Base-by-base conservation (phyloP, 768 basidiomycete genomes). In the Leccinum uliginosum region DNA sequence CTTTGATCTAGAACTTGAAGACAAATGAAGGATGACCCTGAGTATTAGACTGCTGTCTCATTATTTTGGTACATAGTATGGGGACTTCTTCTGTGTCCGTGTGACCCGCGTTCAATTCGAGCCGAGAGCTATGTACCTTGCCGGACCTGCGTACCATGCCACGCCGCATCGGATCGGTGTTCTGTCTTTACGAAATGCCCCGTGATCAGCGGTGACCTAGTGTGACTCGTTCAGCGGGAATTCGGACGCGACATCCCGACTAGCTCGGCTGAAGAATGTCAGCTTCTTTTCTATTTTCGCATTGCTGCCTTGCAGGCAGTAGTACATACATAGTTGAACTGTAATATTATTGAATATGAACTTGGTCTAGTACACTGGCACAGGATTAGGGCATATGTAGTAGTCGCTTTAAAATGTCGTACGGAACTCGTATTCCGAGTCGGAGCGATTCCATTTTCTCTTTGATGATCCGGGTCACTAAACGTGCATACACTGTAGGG, bases 141-240 rank as follows among this genome's bases (percentile, higher is more conserved):
- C 34, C 34, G 15, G 15, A 34, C 34, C 14, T 15, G 34, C 15
- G 34, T 34, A 32, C 14, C 32, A 15, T 34, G 17, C 35, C 17
- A 38, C 35, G 4, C 35, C 17, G 17, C 17, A 47, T 34, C 38
- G 17, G 35, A 47, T 34, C 38, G 4, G n/a, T 50, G 24, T 57
- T 55, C 35, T 17, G 21, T 45, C 53, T 57, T 57, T 57, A 53
- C 57, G 48, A 44, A 34, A 55, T 45, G 11, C 14, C 54, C 65
- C 66, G 66, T 63, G 63, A 68, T 67, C 57, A 55, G 59, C 63
- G 66, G 65, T 59, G 29, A 50, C 60, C 17, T 35, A 7, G 17
- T 10, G 45, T 26, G 15, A 21, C 43, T 51, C 21, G 38, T 24
- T 38, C 57, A 32, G 30, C 34, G 49, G n/a, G n/a, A n/a, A n/a